phyloP scores from a whole-genome alignment of 208 protist species.

The Leishmania tropica region DNA sequence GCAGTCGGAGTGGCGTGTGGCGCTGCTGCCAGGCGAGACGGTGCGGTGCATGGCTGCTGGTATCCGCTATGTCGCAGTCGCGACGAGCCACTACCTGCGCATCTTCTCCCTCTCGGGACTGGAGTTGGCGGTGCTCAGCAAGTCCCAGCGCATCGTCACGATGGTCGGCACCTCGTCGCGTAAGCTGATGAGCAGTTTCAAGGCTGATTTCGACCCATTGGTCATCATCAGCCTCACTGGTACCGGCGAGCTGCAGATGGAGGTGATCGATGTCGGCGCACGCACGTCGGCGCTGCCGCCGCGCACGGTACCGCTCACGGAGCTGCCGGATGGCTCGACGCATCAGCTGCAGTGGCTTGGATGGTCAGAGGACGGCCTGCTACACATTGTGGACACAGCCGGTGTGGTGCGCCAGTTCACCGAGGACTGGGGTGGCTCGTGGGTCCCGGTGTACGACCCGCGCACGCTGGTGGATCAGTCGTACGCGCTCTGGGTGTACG shows the following conservation, averaged over 20 bases:
- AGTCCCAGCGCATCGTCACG: slow-evolving; percentile 76
- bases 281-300: slow-evolving; percentile 48
- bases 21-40: slow-evolving; percentile 68
- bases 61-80: slow-evolving; percentile 73
- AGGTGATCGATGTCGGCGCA: slow-evolving; percentile 79
- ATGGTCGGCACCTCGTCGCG: slow-evolving; percentile 80
- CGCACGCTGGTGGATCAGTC: slow-evolving; percentile 45
- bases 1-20: slow-evolving; percentile 81
- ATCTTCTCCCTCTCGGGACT: slow-evolving; percentile 85
- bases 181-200: slow-evolving; percentile 56
- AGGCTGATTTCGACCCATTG: slow-evolving; percentile 77
- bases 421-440: slow-evolving; percentile 76
- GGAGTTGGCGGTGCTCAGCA: slow-evolving; percentile 81
- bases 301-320: slow-evolving; percentile 61
- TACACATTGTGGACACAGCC: slow-evolving; percentile 81
- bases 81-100: slow-evolving; percentile 79
- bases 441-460: slow-evolving; percentile 85
- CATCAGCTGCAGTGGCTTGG: slow-evolving; percentile 90
- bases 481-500: slow-evolving; percentile 58
- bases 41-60: slow-evolving; percentile 81
- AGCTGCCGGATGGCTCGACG: slow-evolving; percentile 36
- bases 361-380: slow-evolving; percentile 87
- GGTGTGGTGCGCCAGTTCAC: slow-evolving; percentile 86
- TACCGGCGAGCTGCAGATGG: slow-evolving; percentile 49
- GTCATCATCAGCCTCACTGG: slow-evolving; percentile 59